Evolutionary conservation across 2,329 filamentous ascomycete species (phyloP), one percentile per base, ranked within the genome.

Genomic region (Cladosporium sp.): DNA sequence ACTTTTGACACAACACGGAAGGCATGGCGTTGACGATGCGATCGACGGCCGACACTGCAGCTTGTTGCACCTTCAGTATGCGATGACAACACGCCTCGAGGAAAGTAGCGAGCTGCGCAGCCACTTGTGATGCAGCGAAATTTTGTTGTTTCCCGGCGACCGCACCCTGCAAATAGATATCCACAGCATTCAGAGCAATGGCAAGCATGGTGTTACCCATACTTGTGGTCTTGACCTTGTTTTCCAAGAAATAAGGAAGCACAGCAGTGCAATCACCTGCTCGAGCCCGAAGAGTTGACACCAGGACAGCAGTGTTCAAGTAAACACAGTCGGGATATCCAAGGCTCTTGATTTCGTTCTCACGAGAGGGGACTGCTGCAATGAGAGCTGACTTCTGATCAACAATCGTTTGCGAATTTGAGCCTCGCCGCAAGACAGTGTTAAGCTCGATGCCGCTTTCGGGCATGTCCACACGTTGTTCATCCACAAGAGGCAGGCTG

Each of bases 371-470:
- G 28, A 99, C 79, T 47, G 94, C 82, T 61, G 85, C 83, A 3
- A 82, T 80, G 20, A 99, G 81, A 7, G 86, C 82, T 68, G 87
- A 89, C 78, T 95, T 97, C 71, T 96, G 92, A 62, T 88, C 84
- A 1, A 85, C 76, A 57, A 91, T 87, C 61, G 92, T 86, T 30
- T 93, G 89, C 5, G 87, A 84, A 63, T 86, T 90, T 79, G 91
- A 90, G 17, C 92, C 93, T 61, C 94, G 85, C 60, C 93, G 87
- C 52, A 99, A 80, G 17, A 97, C 89, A 0, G 92, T 96, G 69
- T 99, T 97, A 40, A 99, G 83, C 69, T 99, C 94, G 58, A 99
- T 93, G 65, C 97, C 94, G 71, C 92, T 97, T 73, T 99, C 94
- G 9, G 94, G 83, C 69, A 95, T 88, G 66, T 96, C 92, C 30